Evolutionary conservation across 345 rosid genomes (phyloP).

Genomic region (Eucalyptus paniculata): DNA sequence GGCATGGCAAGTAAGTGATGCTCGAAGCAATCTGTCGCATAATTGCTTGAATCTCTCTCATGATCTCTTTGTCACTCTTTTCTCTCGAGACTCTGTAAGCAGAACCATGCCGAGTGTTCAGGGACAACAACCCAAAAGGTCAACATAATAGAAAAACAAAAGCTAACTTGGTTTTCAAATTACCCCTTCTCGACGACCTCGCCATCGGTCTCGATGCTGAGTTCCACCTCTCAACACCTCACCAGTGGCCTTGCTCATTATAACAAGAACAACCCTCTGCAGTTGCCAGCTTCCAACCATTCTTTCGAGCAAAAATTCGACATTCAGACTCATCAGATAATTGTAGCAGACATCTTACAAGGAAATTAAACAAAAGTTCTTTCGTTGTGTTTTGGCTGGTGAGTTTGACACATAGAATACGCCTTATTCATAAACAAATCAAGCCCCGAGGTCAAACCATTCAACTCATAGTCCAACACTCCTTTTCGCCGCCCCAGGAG

Average conservation of each 20-base stretch:
- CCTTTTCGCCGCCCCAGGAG: not conserved
- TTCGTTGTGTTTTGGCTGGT: not conserved
- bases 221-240: slow-evolving; percentile 94
- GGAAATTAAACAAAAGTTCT: not conserved
- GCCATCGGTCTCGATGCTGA: slow-evolving; percentile 71
- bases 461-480: not conserved
- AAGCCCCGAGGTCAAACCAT: not conserved
- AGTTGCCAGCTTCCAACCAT: slow-evolving; percentile 87
- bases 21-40: slow-evolving; percentile 96
- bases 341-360: not conserved
- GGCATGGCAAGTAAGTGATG: slow-evolving; percentile 93
- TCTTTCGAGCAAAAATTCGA: slow-evolving; percentile 23
- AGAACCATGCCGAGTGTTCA: not conserved
- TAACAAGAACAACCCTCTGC: slow-evolving; percentile 79
- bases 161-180: not conserved
- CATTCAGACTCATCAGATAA: not conserved
- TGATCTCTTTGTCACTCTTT: slow-evolving; percentile 92
- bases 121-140: not conserved
- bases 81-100: slow-evolving; percentile 69
- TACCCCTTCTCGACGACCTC: slow-evolving; percentile 89
- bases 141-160: not conserved
- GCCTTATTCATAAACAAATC: not conserved
- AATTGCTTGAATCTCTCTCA: slow-evolving; percentile 94
- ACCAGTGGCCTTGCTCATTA: slow-evolving; percentile 70
- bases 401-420: not conserved